Evolutionary conservation across 2,329 filamentous ascomycete genomes (phyloP).

Genomic region (Alternaria triticimaculans): DNA sequence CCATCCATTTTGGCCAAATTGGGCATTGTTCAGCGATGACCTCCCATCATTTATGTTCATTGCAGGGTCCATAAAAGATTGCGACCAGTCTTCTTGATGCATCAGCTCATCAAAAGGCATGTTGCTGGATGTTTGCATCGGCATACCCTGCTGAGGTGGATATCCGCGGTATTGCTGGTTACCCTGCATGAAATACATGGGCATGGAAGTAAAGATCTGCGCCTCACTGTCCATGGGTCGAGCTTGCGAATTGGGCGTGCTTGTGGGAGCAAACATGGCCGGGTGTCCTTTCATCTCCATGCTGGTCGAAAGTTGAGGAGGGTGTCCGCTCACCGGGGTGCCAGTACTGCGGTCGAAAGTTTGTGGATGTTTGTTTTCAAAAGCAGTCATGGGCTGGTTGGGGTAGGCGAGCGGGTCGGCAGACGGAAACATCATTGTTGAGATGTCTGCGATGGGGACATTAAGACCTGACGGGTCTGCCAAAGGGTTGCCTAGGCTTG

Average conservation of each 20-base stretch:
- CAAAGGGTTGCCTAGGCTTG: conserved; percentile 40
- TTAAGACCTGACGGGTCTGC: conserved; percentile 44
- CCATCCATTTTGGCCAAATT: conserved; percentile 28
- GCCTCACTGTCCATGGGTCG: conserved; percentile 68
- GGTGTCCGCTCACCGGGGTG: conserved; percentile 4
- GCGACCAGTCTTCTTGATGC: conserved; percentile 50
- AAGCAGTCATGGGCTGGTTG: conserved; percentile 72
- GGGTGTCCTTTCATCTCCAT: conserved; percentile 39
- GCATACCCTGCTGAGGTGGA: conserved; percentile 34
- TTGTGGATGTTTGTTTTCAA: conserved; percentile 53
- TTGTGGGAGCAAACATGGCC: conserved; percentile 29
- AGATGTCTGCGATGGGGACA: conserved; percentile 69
- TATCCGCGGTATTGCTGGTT: conserved; percentile 33
- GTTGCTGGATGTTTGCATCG: conserved; percentile 29
- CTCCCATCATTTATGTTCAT: conserved; percentile 36
- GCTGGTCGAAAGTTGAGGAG: conserved; percentile 3
- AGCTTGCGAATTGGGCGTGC: conserved; percentile 22
- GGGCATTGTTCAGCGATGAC: conserved; percentile 25
- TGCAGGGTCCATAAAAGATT: conserved; percentile 46
- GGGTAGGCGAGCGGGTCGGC: conserved; percentile 81
- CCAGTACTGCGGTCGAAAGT: conserved; percentile 26
- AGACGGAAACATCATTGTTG: conserved; percentile 81
- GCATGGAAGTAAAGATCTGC: conserved; percentile 73
- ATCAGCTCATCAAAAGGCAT: conserved; percentile 49
- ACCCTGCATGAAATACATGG: conserved; percentile 71